These are phyloP conservation scores for Jasminum sambac DNA, from an alignment of 257 asterid species.

Conservation along the genomic window DNA sequence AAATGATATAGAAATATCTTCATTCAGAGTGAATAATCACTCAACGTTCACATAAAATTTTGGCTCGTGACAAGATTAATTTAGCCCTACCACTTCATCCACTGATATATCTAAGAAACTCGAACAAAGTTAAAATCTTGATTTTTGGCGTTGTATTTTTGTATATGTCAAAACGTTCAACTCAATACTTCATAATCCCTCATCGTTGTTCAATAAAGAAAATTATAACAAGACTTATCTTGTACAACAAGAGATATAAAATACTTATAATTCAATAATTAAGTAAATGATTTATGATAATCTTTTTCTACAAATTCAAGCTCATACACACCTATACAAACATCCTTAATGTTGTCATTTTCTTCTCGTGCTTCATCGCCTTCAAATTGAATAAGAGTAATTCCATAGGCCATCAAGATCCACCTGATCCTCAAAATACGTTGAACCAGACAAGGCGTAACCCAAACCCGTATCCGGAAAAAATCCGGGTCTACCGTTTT, in stretches of 20 bases:
- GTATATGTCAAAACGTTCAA: no score
- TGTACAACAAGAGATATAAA: neutral
- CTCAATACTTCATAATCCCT: no score
- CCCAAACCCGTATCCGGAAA: constrained; percentile 18
- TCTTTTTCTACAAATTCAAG: constrained; percentile 3
- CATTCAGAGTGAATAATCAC: no score
- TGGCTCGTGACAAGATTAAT: no score
- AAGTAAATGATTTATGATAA: neutral
- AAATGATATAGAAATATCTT: no score
- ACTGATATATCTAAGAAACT: no score
- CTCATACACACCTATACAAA: constrained; percentile 3
- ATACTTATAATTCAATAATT: constrained; percentile 8
- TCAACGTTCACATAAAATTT: neutral
- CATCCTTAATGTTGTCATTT: neutral
- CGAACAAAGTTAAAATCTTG: no score
- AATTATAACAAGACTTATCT: neutral
- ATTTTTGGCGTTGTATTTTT: no score
- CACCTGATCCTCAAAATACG: constrained; percentile 28
- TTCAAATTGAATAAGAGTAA: constrained; percentile 33
- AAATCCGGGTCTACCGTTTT: constrained; percentile 14
- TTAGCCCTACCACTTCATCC: no score
- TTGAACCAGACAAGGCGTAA: constrained; percentile 16
- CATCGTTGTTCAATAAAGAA: neutral
- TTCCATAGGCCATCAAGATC: constrained; percentile 49
- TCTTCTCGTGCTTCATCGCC: constrained; percentile 7